These are phyloP conservation scores for Nyctanthes arbortristis DNA, from an alignment of 257 asterid species.

Conservation along the genomic window DNA sequence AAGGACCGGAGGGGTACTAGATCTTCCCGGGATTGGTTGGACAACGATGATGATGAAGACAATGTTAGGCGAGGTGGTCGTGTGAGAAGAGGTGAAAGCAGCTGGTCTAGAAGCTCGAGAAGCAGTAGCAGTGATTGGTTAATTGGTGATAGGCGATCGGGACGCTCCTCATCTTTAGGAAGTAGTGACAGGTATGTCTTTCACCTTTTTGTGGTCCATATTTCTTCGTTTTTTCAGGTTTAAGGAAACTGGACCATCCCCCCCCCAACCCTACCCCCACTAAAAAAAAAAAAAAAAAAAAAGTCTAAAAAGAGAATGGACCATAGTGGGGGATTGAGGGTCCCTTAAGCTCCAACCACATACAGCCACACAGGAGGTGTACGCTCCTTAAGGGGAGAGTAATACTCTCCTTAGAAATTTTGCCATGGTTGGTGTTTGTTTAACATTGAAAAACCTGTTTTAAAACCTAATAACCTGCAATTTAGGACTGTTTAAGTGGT, in stretches of 20 bases:
- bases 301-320: too few relatives aligned
- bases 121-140: slow-evolving; percentile 84
- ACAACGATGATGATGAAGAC: slow-evolving; percentile 36
- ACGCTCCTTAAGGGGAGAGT: too few relatives aligned
- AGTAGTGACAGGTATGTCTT: slow-evolving; percentile 50
- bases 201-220: not conserved
- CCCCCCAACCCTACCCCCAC: too few relatives aligned
- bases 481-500: not conserved
- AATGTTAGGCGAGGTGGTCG: slow-evolving; percentile 44
- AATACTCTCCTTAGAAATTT: too few relatives aligned
- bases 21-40: slow-evolving; percentile 60
- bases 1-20: slow-evolving; percentile 63
- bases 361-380: too few relatives aligned
- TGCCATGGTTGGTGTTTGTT: too few relatives aligned
- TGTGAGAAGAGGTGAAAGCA: slow-evolving; percentile 39
- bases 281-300: too few relatives aligned
- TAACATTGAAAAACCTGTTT: not conserved
- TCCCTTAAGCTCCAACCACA: too few relatives aligned
- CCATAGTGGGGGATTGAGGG: too few relatives aligned
- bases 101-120: slow-evolving; percentile 44
- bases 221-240: not conserved
- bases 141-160: slow-evolving; percentile 50
- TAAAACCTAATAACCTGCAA: not conserved
- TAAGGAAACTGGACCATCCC: not conserved
- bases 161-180: slow-evolving; percentile 53